phyloP scores from a whole-genome alignment of 176 grass and related monocot species.

The Paspalum vaginatum region DNA sequence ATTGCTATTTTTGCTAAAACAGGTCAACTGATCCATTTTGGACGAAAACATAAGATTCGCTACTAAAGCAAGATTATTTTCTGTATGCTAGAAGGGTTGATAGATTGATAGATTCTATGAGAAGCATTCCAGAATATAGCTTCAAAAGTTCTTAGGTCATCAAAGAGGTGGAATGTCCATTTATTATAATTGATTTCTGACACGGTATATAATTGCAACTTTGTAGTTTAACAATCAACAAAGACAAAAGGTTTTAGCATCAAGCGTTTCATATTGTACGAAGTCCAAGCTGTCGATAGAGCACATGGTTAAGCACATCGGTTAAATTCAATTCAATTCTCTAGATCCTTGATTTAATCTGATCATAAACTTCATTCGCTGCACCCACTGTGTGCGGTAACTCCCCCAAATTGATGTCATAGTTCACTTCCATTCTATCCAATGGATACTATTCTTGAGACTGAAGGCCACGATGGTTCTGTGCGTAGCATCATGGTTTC shows the following conservation, averaged over 20 bases:
- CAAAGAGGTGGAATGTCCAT: background rate
- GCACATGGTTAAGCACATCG: background rate
- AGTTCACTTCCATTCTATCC: background rate
- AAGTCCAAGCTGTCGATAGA: background rate
- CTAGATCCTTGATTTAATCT: slow-evolving; percentile 8
- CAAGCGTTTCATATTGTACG: slow-evolving; percentile 20
- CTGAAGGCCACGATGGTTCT: background rate
- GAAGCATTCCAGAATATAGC: background rate
- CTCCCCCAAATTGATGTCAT: background rate
- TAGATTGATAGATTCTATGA: slow-evolving; percentile 7
- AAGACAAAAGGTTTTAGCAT: background rate
- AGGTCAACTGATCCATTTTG: slow-evolving; percentile 35
- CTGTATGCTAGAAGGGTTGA: background rate
- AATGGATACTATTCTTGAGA: background rate
- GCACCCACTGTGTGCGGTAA: too few species aligned
- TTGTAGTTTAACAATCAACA: background rate
- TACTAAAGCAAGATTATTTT: background rate
- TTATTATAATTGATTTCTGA: slow-evolving; percentile 1
- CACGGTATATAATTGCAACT: background rate
- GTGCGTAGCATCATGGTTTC: background rate
- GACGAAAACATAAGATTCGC: background rate
- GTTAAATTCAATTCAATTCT: background rate
- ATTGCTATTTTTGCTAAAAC: background rate
- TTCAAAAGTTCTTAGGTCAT: background rate
- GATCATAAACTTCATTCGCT: background rate